Percentiles rank a stretch among this genome's conserved stretches.
phyloP scores from a whole-genome alignment of 192 early-diverging fungal species.

The Cladochytrium replicatum region DNA sequence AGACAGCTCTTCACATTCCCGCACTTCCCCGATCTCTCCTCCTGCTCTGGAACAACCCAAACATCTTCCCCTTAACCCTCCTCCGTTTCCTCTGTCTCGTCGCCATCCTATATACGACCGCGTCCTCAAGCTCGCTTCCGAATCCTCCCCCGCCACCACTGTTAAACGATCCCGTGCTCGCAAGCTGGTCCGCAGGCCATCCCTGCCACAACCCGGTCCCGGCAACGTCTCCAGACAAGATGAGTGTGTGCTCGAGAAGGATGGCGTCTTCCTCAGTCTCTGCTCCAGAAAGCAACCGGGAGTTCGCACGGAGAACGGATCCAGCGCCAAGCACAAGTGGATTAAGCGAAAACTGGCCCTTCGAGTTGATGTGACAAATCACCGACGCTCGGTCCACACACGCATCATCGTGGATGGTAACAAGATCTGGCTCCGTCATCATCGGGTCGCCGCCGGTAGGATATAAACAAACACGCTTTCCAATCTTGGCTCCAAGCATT shows the following conservation, averaged over 20 bases:
- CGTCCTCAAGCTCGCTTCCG: no score
- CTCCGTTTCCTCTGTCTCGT: no score
- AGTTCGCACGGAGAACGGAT: constrained; percentile 23
- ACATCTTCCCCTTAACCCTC: no score
- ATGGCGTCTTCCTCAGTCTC: constrained; percentile 16
- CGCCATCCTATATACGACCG: no score
- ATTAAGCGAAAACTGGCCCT: constrained; percentile 35
- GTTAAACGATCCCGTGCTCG: no score
- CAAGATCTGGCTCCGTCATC: constrained; percentile 42
- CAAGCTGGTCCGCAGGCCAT: no score
- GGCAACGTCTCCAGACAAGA: constrained; percentile 26
- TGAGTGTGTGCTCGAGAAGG: constrained; percentile 27
- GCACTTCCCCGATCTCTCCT: no score
- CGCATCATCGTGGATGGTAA: constrained; percentile 28
- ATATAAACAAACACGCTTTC: constrained; percentile 30
- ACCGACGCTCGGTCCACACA: constrained; percentile 31
- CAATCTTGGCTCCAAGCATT: constrained; percentile 30
- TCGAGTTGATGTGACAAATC: constrained; percentile 33
- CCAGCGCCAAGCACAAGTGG: constrained; percentile 24
- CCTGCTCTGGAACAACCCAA: no score
- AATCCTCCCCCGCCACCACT: no score
- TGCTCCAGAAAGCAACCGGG: constrained; percentile 35
- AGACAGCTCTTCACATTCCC: no score
- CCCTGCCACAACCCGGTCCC: constrained; percentile 28
- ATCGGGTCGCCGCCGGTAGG: constrained; percentile 39